Evolutionary conservation across 305 asterid genomes (phyloP), one percentile per base, ranked within the genome.

Genomic region (Fraxinus paxiana): DNA sequence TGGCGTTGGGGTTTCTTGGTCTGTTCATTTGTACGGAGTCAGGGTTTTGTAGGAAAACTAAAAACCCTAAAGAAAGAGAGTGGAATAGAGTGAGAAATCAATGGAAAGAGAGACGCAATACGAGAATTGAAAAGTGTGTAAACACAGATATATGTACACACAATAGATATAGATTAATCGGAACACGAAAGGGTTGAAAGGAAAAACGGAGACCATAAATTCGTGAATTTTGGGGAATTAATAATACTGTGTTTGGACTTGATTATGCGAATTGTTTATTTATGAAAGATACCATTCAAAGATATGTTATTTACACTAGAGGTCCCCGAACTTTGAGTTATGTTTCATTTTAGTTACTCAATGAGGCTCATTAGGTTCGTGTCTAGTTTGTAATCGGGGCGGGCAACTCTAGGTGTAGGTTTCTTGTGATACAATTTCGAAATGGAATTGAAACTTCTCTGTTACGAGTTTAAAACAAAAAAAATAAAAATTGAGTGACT

Each of bases 1-100:
- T 26, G 73, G 81, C 81, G 69, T 33, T 28, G 65, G 10, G 35
- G 35, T 72, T 38, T 76, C 22, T 73, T 33, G 82, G n/a, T 12
- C 69, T 73, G 18, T 69, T 41, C 93, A 88, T 26, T 26, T 28
- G 69, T 38, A 18, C 43, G 43, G 69, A 56, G 18, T 12, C 3
- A 65, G 59, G 82, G 74, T 75, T 81, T 80, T 48, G 31, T 48
- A 75, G 20, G 17, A 30, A 26, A 17, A 82, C 41, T 15, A 46
- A 71, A 67, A 71, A 81, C 77, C 79, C 77, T 63, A 75, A 75
- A 26, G 73, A 70, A 31, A 54, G 71, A 8, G 37, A 13, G 37
- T 6, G 20, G 8, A 63, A 1, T 63, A 63, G 71, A 61, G 30
- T 20, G 56, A 13, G 4, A 15, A 28, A 77, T 33, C 33, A 30